Percentiles rank a stretch among this genome's conserved stretches.
Evolutionary conservation across 371 early-diverging fungal species (phyloP).

Genomic region (Apophysomyces variabilis): DNA sequence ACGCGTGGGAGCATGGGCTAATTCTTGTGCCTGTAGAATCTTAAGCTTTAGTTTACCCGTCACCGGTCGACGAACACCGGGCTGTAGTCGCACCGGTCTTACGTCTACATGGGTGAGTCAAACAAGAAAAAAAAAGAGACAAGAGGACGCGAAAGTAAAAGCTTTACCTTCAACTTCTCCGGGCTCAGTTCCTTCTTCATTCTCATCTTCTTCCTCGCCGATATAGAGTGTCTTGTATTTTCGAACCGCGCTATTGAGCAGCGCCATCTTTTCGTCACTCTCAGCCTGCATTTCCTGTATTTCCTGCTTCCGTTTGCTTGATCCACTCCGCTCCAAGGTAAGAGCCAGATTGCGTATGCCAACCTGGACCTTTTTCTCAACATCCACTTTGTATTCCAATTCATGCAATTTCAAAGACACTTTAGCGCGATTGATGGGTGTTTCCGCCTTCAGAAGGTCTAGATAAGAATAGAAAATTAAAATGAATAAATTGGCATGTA

Average conservation of each 20-base stretch:
- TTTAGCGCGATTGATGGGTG: constrained; percentile 81
- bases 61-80: constrained; percentile 75
- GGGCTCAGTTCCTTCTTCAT: constrained; percentile 20
- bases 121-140: background rate
- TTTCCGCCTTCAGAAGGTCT: constrained; percentile 76
- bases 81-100: constrained; percentile 61
- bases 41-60: constrained; percentile 76
- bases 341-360: constrained; percentile 70
- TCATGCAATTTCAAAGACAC: constrained; percentile 87
- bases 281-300: constrained; percentile 74
- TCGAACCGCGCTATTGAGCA: constrained; percentile 81
- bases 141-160: too few species aligned
- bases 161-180: too few species aligned
- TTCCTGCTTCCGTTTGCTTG: constrained; percentile 59
- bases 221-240: constrained; percentile 86
- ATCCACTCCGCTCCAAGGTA: constrained; percentile 55
- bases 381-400: constrained; percentile 85
- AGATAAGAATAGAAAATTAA: too few species aligned
- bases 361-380: constrained; percentile 87
- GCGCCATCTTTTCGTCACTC: constrained; percentile 79
- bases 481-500: background rate
- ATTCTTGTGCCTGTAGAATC: constrained; percentile 67
- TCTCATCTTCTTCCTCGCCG: constrained; percentile 64
- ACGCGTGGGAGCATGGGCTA: constrained; percentile 73
- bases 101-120: constrained; percentile 26